Base-by-base conservation (phyloP, 1,139 yeast species). In the Trichomonascaceae sp. region DNA sequence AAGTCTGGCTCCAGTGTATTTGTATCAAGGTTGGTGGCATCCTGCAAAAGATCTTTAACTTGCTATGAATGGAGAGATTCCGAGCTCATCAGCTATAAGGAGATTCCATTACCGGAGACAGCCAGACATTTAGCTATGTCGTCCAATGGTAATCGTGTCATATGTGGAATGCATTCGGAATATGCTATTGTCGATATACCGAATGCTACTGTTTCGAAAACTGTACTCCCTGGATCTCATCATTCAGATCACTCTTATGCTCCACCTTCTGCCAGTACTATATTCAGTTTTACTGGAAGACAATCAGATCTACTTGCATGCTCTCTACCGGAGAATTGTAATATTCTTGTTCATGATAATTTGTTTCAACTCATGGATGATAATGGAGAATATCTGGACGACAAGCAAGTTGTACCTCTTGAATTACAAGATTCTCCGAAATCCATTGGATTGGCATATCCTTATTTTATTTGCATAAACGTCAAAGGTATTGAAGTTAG, bases 11-110 rank as follows among this genome's bases (percentile, higher is more conserved):
- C 41, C 32, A 61, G 57, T 17, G 43, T 57, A 1, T 57, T 61
- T 45, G 63, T 66, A 3, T 67, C 74, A 15, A 66, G 69, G 27
- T 61, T 76, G 19, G 73, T 70, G 9, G 68, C 73, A 36, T 70
- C 68, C 2, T 65, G 71, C 50, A 59, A 70, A 54, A 58, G 74
- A 45, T 66, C 63, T 46, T 57, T 76, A 27, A 61, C 68, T 5
- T 62, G 73, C 17, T 69, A 70, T 58, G 68, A 70, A 51, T 75
- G 78, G 77, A 58, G 63, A 48, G 71, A 70, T 53, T 57, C 66
- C 12, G 72, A 70, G 53, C 66, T 67, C 43, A 56, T 55, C 12
- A 63, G 63, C 22, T 61, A 58, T 39, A 62, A 61, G 24, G 76
- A 73, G 50, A 66, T 71, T 45, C 60, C 61, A 24, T 53, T 74